Base-by-base conservation (phyloP, 192 early-diverging fungal species). In the Allomyces arbusculus region DNA sequence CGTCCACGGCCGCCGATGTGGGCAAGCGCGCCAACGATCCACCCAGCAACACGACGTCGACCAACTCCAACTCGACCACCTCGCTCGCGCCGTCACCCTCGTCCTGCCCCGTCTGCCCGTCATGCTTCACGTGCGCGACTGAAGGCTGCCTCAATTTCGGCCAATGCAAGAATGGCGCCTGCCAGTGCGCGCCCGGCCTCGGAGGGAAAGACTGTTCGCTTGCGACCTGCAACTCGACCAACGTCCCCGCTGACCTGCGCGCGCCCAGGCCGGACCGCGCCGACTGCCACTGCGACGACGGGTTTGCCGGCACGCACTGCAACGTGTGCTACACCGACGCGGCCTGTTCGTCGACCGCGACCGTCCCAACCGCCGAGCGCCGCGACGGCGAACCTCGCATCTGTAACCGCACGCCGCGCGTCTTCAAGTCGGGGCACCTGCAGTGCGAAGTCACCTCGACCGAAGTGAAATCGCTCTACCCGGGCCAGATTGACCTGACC, bases 291-390 rank as follows among this genome's bases (percentile, higher is more conserved):
- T 85, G 83, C 68, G 79, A 79, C 43, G 68, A 63, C 23, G 83
- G 83, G n/a, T 85, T 81, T 64, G 69, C 71, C 22, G 83, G 80
- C 61, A 66, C 77, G 55, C 81, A 80, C 55, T 85, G 83, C 67
- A 78, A 77, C 64, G 70, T 75, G 61, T 78, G 82, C 69, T 44
- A 73, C 24, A 68, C 66, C 16, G 72, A 79, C 66, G 68, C 69
- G 24, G 76, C 69, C 11, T 82, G 82, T 64, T 68, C 68, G 40
- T 65, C 63, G 43, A 68, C 62, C 19, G 45, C 71, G 1, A 68
- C 68, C 8, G 63, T 70, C 6, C 65, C 67, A n/a, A 44, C 72
- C 45, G 61, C 73, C 22, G 64, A 67, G 64, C 50, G 70, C 55
- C 69, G 66, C n/a, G 61, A 71, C 63, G 76, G 76, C 28, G 61